Percentiles rank a stretch among this genome's conserved stretches.
Evolutionary conservation across 345 rosid genomes (phyloP).

Genomic region (Eucalyptus erythrocorys): DNA sequence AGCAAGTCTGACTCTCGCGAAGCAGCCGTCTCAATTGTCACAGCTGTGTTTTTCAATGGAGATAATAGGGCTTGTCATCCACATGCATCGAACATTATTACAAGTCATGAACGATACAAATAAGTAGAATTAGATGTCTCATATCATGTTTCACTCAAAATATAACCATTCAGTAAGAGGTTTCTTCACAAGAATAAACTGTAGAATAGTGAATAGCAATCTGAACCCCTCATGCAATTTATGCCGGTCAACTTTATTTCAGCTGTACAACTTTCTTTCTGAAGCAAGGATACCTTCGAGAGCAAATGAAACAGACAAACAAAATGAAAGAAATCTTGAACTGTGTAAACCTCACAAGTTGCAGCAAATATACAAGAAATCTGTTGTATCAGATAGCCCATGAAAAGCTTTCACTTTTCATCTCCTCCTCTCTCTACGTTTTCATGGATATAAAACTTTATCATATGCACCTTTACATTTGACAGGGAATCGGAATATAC

Average conservation of each 20-base stretch:
- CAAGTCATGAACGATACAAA: not conserved
- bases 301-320: not conserved
- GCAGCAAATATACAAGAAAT: not conserved
- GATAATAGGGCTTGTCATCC: not conserved
- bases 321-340: not conserved
- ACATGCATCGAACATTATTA: not conserved
- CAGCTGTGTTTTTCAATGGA: not conserved
- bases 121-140: not conserved
- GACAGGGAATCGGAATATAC: not conserved
- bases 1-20: not conserved
- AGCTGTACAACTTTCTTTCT: not conserved
- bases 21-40: not conserved
- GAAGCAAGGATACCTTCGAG: not conserved
- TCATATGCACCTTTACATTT: not conserved
- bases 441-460: not conserved
- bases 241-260: not conserved
- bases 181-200: not conserved
- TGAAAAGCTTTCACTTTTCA: not conserved
- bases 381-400: not conserved
- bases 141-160: not conserved
- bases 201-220: not conserved
- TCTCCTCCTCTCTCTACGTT: not conserved
- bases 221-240: not conserved
- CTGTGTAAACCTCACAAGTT: not conserved
- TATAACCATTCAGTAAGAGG: not conserved